Conservation (phyloP, 2,329 filamentous ascomycete species). For the Thelonectria rubi region DNA sequence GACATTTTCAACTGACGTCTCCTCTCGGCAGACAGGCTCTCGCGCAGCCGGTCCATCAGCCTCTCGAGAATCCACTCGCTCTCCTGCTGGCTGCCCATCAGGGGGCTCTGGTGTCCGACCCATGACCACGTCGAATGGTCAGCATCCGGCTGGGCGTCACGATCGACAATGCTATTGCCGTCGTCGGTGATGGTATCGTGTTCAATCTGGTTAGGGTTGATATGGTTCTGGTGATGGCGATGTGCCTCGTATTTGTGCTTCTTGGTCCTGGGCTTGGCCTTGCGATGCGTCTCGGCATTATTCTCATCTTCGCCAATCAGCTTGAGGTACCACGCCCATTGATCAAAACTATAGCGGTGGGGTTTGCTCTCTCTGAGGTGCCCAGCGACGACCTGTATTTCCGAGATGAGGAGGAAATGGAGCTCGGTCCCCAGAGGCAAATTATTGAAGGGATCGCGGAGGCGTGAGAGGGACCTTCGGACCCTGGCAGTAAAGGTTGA, state of each 20-base stretch:
- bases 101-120: slow-evolving; percentile 73
- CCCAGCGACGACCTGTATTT: slow-evolving; percentile 72
- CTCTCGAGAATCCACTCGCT: slow-evolving; percentile 77
- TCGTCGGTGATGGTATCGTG: slow-evolving; percentile 5
- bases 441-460: slow-evolving; percentile 48
- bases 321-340: slow-evolving; percentile 86
- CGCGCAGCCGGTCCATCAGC: slow-evolving; percentile 63
- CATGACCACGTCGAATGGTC: slow-evolving; percentile 69
- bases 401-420: slow-evolving; percentile 73
- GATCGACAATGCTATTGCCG: not conserved
- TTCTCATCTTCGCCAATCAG: slow-evolving; percentile 76
- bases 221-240: not conserved
- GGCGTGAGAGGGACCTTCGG: slow-evolving; percentile 47
- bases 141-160: slow-evolving; percentile 31
- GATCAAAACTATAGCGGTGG: slow-evolving; percentile 78
- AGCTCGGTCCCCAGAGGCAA: slow-evolving; percentile 60
- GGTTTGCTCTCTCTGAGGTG: slow-evolving; percentile 67
- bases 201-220: not conserved
- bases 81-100: slow-evolving; percentile 75
- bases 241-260: slow-evolving; percentile 17
- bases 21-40: slow-evolving; percentile 41
- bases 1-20: slow-evolving; percentile 25
- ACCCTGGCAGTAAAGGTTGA: slow-evolving; percentile 46
- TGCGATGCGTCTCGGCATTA: slow-evolving; percentile 60
- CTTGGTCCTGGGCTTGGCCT: slow-evolving; percentile 44